Evolutionary conservation across 2,329 filamentous ascomycete genomes (phyloP), one percentile per base, ranked within the genome.

Genomic region (Furcasterigmium furcatum): DNA sequence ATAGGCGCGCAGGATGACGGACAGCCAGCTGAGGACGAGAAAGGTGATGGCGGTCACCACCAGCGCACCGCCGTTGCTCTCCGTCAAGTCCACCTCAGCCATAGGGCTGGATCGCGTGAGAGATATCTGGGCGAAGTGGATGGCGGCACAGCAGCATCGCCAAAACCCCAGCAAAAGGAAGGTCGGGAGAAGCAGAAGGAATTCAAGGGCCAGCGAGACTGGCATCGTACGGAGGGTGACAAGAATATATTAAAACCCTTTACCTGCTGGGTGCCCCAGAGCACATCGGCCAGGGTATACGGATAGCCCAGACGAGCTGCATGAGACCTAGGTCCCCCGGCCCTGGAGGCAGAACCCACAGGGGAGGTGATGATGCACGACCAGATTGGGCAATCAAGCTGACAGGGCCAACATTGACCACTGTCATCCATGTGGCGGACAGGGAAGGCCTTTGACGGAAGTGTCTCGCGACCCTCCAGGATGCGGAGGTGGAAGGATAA

Each of bases 1-100:
- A 55, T 73, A 74, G n/a, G 58, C 64, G 45, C 72, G 62, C 36
- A 76, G 55, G 13, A 59, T 55, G 30, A 75, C 66, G 22, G 71
- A 66, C 12, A 72, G 44, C 64, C 67, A 73, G 40, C 62, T 72
- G 16, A 73, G 49, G 16, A 50, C 51, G 38, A 75, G 59, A 38
- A 75, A 63, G 14, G 61, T 47, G 30, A 61, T 54, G 34, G 63
- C 63, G 21, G 67, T 64, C 46, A 46, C 58, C 20, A 72, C 55
- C 43, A 74, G 53, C 29, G 59, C 55, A 24, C 46, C 52, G 51
- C 66, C 66, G 52, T 72, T 72, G 53, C 68, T 62, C 48, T 71
- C 64, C 25, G 49, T 54, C 32, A 66, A 54, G 45, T 72, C 55
- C 45, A 65, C 49, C 41, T 60, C 50, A 47, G 55, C 57, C 66